Conservation (phyloP, 495 filamentous ascomycete species). For the Lepraria neglecta region DNA sequence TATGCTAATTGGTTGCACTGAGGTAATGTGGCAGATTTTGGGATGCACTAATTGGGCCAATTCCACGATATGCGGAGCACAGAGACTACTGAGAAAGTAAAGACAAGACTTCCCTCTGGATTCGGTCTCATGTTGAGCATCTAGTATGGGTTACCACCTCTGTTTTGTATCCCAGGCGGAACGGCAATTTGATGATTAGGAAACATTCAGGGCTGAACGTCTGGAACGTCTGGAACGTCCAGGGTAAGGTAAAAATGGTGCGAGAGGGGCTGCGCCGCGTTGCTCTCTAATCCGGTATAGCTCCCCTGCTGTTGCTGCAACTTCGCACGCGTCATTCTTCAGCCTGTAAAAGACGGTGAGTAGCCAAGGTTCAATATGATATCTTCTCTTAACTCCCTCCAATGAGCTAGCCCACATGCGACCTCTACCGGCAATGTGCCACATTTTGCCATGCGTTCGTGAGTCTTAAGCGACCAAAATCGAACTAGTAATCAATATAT, state of each 20-base stretch:
- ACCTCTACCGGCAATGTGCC: background rate
- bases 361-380: background rate
- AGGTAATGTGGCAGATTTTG: background rate
- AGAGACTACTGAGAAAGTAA: background rate
- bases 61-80: background rate
- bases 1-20: background rate
- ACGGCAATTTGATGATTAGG: background rate
- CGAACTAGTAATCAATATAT: too few relatives aligned
- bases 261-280: background rate
- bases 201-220: background rate
- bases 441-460: background rate
- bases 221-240: background rate
- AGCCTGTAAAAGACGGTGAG: background rate
- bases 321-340: background rate
- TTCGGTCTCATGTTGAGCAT: constrained; percentile 11
- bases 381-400: background rate
- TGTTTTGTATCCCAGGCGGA: constrained; percentile 2
- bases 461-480: too few relatives aligned
- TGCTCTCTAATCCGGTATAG: background rate
- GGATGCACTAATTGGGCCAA: constrained; percentile 1
- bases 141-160: background rate
- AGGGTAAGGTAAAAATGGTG: background rate
- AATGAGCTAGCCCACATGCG: background rate
- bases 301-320: background rate
- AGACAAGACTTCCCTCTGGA: background rate